phyloP scores from a whole-genome alignment of 2,329 filamentous ascomycete genomes.

The Salinomyces thailandicus region DNA sequence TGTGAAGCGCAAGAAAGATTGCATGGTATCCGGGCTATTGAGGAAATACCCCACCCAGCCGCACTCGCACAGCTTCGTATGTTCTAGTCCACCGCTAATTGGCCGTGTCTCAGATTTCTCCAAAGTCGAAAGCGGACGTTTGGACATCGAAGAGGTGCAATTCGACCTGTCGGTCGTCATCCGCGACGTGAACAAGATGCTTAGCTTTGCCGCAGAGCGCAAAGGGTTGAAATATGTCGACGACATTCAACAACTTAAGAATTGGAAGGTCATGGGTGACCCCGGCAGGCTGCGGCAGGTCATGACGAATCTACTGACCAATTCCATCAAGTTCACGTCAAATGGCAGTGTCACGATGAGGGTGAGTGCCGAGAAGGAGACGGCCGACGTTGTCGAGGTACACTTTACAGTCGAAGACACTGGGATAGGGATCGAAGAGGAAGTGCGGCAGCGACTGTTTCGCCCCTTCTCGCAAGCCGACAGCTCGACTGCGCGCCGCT shows the following conservation, averaged over 20 bases:
- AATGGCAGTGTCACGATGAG: constrained; percentile 58
- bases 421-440: constrained; percentile 71
- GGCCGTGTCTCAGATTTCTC: constrained; percentile 66
- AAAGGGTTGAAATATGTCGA: constrained; percentile 66
- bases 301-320: constrained; percentile 66
- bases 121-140: constrained; percentile 63
- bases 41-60: no score
- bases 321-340: constrained; percentile 65
- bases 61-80: no score
- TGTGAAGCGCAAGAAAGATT: no score
- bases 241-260: constrained; percentile 51
- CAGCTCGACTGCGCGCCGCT: constrained; percentile 65
- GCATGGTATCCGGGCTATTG: no score
- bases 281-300: constrained; percentile 77
- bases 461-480: constrained; percentile 76
- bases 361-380: constrained; percentile 54
- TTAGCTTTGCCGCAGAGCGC: constrained; percentile 71
- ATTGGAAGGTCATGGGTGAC: constrained; percentile 72
- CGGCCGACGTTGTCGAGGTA: constrained; percentile 53
- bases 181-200: constrained; percentile 75
- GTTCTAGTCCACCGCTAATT: no score
- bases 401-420: constrained; percentile 67
- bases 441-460: constrained; percentile 62
- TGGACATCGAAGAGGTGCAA: constrained; percentile 72
- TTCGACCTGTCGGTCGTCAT: constrained; percentile 66